A percentile compares a stretch with the other conserved stretches of the same genome.
These are phyloP conservation scores for Clitoria ternatea DNA, from an alignment of 306 rosid genomes.

Conservation along the genomic window DNA sequence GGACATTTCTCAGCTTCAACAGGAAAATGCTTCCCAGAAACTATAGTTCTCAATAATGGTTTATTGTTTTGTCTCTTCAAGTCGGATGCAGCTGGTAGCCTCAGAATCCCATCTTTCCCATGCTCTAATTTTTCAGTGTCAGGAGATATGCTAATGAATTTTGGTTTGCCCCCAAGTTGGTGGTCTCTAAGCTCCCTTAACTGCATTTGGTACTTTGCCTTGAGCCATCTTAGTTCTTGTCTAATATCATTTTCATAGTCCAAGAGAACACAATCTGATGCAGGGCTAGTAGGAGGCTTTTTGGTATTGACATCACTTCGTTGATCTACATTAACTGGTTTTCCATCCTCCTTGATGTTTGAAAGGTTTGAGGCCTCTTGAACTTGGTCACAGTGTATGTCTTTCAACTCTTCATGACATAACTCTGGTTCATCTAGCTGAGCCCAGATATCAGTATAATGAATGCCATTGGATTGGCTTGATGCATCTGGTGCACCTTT, in stretches of 20 bases:
- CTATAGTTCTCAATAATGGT: conserved; percentile 21
- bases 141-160: conserved; percentile 30
- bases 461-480: conserved; percentile 47
- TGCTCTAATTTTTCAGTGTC: conserved; percentile 34
- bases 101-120: conserved; percentile 31
- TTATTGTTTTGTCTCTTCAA: conserved; percentile 27
- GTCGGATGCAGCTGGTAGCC: conserved; percentile 22
- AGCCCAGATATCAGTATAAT: conserved; percentile 74
- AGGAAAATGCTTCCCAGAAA: conserved; percentile 29
- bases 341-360: conserved; percentile 46
- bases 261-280: conserved; percentile 21
- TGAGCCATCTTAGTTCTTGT: conserved; percentile 98
- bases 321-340: conserved; percentile 33
- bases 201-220: conserved; percentile 93
- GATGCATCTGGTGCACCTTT: conserved; percentile 39
- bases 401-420: conserved; percentile 40
- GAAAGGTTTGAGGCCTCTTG: conserved; percentile 30
- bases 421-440: conserved; percentile 60
- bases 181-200: conserved; percentile 78
- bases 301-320: conserved; percentile 29
- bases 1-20: conserved; percentile 30
- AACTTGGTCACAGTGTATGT: conserved; percentile 37
- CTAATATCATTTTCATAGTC: conserved; percentile 80
- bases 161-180: conserved; percentile 49
- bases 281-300: conserved; percentile 30